Conservation (phyloP, 2,329 filamentous ascomycete genomes). For the Colletotrichum higginsianum region DNA sequence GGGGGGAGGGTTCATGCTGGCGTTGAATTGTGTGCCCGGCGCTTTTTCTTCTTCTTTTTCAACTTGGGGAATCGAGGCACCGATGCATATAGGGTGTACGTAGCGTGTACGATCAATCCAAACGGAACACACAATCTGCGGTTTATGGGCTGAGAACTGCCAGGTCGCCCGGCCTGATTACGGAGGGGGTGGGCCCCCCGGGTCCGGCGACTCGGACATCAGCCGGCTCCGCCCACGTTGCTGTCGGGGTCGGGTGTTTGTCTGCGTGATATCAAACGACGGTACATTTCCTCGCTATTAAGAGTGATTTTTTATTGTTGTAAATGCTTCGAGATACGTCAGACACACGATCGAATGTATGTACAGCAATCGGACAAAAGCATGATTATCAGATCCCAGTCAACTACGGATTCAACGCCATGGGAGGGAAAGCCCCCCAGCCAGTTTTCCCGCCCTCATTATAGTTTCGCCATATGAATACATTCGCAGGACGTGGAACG, state of each 20-base stretch:
- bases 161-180: not conserved
- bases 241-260: not conserved
- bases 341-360: not conserved
- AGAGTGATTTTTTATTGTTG: not conserved
- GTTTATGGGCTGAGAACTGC: too few relatives aligned
- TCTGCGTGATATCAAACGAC: not conserved
- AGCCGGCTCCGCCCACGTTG: too few relatives aligned
- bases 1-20: not conserved
- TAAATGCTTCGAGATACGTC: not conserved
- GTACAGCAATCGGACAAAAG: not conserved
- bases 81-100: not conserved
- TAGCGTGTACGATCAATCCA: constrained; percentile 1
- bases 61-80: not conserved
- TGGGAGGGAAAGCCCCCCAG: too few relatives aligned
- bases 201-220: not conserved
- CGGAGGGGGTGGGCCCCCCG: too few relatives aligned
- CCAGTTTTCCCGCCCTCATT: not conserved
- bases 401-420: not conserved
- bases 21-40: not conserved
- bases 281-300: too few relatives aligned
- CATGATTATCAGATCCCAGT: not conserved
- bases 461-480: too few relatives aligned
- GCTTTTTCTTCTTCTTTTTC: not conserved
- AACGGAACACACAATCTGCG: too few relatives aligned
- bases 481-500: too few relatives aligned